Evolutionary conservation across 306 rosid genomes (phyloP).

Genomic region (Quercus robur): DNA sequence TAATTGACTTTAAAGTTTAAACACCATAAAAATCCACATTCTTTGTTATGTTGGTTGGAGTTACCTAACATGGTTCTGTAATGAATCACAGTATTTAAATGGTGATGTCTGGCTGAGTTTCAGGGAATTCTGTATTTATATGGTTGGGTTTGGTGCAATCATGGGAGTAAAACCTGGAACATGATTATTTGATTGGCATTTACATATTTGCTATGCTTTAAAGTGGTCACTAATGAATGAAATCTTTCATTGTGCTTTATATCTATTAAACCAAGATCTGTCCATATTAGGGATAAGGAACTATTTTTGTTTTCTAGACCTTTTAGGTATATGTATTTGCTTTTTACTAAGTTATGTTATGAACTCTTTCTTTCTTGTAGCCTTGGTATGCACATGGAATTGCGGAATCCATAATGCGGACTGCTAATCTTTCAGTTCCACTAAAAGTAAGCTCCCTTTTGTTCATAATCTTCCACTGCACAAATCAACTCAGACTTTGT

Average conservation of each 20-base stretch:
- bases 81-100: neutral
- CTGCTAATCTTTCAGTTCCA: constrained; percentile 95
- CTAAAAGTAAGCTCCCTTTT: constrained; percentile 62
- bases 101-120: neutral
- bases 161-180: neutral
- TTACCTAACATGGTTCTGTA: neutral
- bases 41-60: neutral
- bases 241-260: neutral
- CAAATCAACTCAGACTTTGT: neutral
- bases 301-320: neutral
- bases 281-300: neutral
- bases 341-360: constrained; percentile 8
- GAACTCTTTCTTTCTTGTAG: constrained; percentile 37
- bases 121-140: neutral
- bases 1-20: neutral
- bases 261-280: neutral
- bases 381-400: constrained; percentile 99
- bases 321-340: neutral
- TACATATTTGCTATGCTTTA: neutral
- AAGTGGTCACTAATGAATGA: neutral
- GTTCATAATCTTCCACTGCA: neutral
- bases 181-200: neutral
- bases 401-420: constrained; percentile 96
- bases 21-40: neutral
- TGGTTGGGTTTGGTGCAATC: neutral